phyloP scores from a whole-genome alignment of 345 rosid genomes.

The Citrus medica region DNA sequence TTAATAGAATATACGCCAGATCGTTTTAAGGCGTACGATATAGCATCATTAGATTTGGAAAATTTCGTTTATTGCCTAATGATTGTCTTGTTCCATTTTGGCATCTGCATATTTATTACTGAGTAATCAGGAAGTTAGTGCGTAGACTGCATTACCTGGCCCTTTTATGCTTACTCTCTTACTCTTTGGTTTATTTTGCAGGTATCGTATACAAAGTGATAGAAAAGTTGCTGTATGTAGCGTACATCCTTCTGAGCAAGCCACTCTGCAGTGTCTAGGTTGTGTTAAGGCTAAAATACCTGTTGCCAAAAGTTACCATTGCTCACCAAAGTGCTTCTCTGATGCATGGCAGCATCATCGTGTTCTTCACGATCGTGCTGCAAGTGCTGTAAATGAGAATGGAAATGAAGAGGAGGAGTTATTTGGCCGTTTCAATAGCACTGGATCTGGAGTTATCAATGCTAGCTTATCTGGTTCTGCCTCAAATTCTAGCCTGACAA shows the following conservation, averaged over 20 bases:
- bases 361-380: slow-evolving; percentile 89
- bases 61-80: neutral
- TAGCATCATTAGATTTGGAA: neutral
- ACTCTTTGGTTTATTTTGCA: slow-evolving; percentile 31
- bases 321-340: slow-evolving; percentile 86
- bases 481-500: slow-evolving; percentile 59
- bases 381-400: slow-evolving; percentile 71
- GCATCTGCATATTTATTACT: neutral
- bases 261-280: slow-evolving; percentile 87
- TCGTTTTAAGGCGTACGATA: neutral
- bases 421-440: slow-evolving; percentile 71
- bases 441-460: slow-evolving; percentile 67
- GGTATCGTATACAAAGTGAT: slow-evolving; percentile 94
- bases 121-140: neutral
- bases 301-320: slow-evolving; percentile 86
- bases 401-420: slow-evolving; percentile 92
- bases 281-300: slow-evolving; percentile 86
- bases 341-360: slow-evolving; percentile 99
- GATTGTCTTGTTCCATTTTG: slow-evolving; percentile 8
- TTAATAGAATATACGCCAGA: neutral
- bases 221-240: slow-evolving; percentile 86
- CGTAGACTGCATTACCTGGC: neutral
- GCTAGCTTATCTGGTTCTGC: slow-evolving; percentile 62
- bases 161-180: neutral
- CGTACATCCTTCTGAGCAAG: slow-evolving; percentile 85